A percentile compares a stretch with the other conserved stretches of the same genome.
Evolutionary conservation across 2,329 filamentous ascomycete species (phyloP).

Genomic region (Sporothrix schenckii): DNA sequence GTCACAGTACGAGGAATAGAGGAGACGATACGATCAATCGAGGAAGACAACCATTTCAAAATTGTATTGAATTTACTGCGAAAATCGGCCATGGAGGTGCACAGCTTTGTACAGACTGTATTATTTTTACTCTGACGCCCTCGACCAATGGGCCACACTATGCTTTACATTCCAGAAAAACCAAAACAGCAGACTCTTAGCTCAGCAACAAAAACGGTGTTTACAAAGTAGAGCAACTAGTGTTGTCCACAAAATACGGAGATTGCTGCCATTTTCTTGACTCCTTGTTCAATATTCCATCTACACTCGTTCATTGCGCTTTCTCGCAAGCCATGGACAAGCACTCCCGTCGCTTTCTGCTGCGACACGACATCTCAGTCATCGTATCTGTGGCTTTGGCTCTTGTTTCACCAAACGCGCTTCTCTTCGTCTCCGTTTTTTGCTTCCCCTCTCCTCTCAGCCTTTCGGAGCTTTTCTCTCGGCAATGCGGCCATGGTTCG

Average conservation of each 20-base stretch:
- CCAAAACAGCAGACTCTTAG: not conserved
- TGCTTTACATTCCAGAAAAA: too few relatives aligned
- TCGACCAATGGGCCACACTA: too few relatives aligned
- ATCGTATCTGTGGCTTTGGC: constrained; percentile 14
- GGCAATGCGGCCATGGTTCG: not conserved
- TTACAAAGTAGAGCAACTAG: too few relatives aligned
- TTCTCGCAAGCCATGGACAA: constrained; percentile 9
- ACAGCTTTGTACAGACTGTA: too few relatives aligned
- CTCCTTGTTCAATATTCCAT: not conserved
- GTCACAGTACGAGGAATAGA: too few relatives aligned
- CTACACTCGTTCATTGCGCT: not conserved
- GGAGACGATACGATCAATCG: too few relatives aligned
- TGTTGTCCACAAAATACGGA: too few relatives aligned
- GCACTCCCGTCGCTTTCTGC: not conserved
- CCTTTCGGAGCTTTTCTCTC: not conserved
- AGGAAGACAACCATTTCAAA: too few relatives aligned
- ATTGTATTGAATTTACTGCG: too few relatives aligned
- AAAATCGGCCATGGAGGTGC: too few relatives aligned
- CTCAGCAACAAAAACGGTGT: not conserved
- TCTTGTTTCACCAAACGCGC: not conserved
- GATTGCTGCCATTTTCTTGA: too few relatives aligned
- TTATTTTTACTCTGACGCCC: too few relatives aligned
- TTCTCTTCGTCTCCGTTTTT: not conserved
- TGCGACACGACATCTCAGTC: not conserved
- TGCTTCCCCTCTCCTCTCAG: not conserved